Percentiles rank a stretch among this genome's conserved stretches.
phyloP scores from a whole-genome alignment of 2,329 filamentous ascomycete genomes.

The Penicillium oxalicum region DNA sequence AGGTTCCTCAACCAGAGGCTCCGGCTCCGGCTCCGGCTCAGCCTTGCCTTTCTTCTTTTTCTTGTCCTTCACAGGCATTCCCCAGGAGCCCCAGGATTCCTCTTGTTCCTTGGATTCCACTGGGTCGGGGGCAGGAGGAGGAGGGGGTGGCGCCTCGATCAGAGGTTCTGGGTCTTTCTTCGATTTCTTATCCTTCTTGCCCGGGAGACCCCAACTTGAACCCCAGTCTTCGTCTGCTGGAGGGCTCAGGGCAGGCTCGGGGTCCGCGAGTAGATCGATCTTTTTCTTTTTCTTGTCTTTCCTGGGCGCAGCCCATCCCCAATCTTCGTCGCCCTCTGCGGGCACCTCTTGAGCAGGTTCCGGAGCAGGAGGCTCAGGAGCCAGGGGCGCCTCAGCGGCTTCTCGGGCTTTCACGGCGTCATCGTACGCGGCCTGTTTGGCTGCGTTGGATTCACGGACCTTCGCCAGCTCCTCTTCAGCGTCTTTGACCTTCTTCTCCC shows the following conservation, averaged over 20 bases:
- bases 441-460: constrained; percentile 13
- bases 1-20: not conserved
- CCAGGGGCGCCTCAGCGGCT: constrained; percentile 11
- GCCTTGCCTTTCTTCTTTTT: constrained; percentile 29
- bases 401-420: constrained; percentile 22
- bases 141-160: constrained; percentile 8
- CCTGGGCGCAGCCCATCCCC: constrained; percentile 25
- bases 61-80: constrained; percentile 20
- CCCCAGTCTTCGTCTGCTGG: constrained; percentile 34
- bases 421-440: constrained; percentile 10
- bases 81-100: constrained; percentile 26
- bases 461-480: constrained; percentile 12
- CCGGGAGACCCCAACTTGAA: constrained; percentile 24
- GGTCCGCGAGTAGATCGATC: constrained; percentile 21
- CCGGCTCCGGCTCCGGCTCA: constrained; percentile 27
- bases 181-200: constrained; percentile 40
- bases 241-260: constrained; percentile 23
- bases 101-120: constrained; percentile 20
- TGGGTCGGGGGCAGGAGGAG: constrained; percentile 10
- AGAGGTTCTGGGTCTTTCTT: constrained; percentile 24
- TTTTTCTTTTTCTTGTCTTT: constrained; percentile 34
- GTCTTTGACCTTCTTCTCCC: constrained; percentile 23
- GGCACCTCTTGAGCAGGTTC: not conserved
- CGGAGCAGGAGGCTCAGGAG: constrained; percentile 8
- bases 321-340: constrained; percentile 20